Conservation (phyloP, 345 rosid species). For the Noccaea bulbosa region DNA sequence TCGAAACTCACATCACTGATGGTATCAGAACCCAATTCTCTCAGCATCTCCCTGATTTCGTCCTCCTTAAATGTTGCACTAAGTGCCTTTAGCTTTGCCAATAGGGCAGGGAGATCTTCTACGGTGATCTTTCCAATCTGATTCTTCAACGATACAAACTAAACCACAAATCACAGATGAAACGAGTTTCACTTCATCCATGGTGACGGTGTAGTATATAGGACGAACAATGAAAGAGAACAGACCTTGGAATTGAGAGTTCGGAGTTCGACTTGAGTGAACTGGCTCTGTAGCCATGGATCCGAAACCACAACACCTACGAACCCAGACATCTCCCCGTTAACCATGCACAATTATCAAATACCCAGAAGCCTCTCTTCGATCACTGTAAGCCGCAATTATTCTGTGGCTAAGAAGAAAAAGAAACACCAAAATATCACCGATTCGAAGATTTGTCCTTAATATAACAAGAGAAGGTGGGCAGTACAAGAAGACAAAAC, state of each 20-base stretch:
- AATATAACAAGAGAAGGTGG: conserved; percentile 12
- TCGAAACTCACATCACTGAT: conserved; percentile 67
- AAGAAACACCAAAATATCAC: neutral
- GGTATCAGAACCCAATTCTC: conserved; percentile 49
- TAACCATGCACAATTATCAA: neutral
- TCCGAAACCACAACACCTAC: conserved; percentile 78
- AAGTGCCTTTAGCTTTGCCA: conserved; percentile 69
- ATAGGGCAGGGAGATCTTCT: conserved; percentile 62
- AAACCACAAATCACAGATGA: conserved; percentile 17
- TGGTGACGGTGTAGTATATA: neutral
- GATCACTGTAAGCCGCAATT: neutral
- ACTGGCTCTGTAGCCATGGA: conserved; percentile 84
- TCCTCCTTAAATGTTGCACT: conserved; percentile 62
- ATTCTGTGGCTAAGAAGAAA: conserved; percentile 28
- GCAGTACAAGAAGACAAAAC: conserved; percentile 32
- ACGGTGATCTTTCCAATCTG: conserved; percentile 63
- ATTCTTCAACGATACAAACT: conserved; percentile 67
- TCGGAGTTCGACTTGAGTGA: conserved; percentile 89
- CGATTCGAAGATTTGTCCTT: conserved; percentile 14
- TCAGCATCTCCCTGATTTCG: conserved; percentile 58
- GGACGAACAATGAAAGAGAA: neutral
- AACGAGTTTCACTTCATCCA: neutral
- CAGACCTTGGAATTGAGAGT: conserved; percentile 74
- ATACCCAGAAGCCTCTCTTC: conserved; percentile 25
- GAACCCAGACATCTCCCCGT: conserved; percentile 67